Conservation (phyloP, 73 alveolate genomes). For the Tetrahymena thermophila region DNA sequence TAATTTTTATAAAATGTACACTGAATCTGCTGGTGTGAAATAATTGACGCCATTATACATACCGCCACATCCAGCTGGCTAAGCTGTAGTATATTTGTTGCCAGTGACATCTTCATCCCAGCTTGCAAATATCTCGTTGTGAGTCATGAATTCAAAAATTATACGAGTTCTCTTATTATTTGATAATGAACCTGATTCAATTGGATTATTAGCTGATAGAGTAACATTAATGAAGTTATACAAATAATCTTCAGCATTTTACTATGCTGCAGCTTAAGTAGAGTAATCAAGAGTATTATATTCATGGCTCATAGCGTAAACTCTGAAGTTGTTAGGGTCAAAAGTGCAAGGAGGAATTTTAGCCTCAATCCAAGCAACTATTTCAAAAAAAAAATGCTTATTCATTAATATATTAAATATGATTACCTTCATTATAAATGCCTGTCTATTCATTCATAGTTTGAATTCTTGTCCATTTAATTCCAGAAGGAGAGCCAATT, state of each 20-base stretch:
- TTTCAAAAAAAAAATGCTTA: neutral
- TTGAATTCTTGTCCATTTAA: conserved; percentile 22
- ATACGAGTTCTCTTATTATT: conserved; percentile 1
- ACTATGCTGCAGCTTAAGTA: neutral
- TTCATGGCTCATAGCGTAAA: conserved; percentile 5
- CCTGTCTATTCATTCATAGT: conserved; percentile 1
- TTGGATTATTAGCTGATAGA: neutral
- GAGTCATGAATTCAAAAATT: conserved; percentile 28
- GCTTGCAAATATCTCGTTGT: conserved; percentile 1
- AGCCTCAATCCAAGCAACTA: conserved; percentile 34
- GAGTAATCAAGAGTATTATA: conserved; percentile 10
- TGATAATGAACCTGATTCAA: conserved; percentile 3
- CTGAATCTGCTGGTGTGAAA: neutral
- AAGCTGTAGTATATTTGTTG: conserved; percentile 14
- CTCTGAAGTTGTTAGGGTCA: conserved; percentile 11
- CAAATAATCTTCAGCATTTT: conserved; percentile 3
- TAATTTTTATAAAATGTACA: neutral
- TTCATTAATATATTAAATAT: neutral
- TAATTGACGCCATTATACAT: conserved; percentile 8
- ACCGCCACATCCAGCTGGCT: conserved; percentile 35
- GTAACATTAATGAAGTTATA: conserved; percentile 6
- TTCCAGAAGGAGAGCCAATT: neutral
- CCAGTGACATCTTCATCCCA: conserved; percentile 36
- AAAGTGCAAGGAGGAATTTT: conserved; percentile 33
- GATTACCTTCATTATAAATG: neutral